These are phyloP conservation scores for Rhododendron ovatum DNA, from an alignment of 148 eudicot species.

Conservation along the genomic window DNA sequence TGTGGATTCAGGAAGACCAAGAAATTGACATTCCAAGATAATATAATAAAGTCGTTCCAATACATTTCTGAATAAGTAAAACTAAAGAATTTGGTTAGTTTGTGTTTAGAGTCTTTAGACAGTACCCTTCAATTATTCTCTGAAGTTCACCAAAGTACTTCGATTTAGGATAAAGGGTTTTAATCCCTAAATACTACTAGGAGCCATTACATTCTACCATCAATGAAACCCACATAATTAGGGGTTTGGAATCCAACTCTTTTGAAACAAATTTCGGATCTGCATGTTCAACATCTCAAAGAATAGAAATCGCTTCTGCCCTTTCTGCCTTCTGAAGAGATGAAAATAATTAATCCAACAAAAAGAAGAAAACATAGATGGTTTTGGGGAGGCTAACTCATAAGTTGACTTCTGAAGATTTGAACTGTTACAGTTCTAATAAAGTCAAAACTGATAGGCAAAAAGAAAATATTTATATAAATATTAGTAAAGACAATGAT, in stretches of 20 bases:
- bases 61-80: background rate
- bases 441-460: background rate
- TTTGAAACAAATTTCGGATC: background rate
- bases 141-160: background rate
- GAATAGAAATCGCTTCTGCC: background rate
- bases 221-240: background rate
- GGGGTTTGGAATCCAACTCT: background rate
- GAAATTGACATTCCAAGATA: background rate
- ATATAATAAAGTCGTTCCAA: background rate
- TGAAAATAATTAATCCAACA: background rate
- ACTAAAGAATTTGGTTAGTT: background rate
- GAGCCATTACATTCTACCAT: background rate
- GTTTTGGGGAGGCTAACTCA: background rate
- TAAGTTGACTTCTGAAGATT: background rate
- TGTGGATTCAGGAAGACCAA: background rate
- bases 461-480: background rate
- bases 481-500: background rate
- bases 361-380: background rate
- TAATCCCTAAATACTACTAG: background rate
- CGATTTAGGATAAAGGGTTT: background rate
- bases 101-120: background rate
- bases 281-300: background rate
- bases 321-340: background rate
- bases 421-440: background rate
- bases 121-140: background rate